A percentile compares a stretch with the other conserved stretches of the same genome.
phyloP scores from a whole-genome alignment of 1,284 basidiomycete species.

The Polyporus tsugae region DNA sequence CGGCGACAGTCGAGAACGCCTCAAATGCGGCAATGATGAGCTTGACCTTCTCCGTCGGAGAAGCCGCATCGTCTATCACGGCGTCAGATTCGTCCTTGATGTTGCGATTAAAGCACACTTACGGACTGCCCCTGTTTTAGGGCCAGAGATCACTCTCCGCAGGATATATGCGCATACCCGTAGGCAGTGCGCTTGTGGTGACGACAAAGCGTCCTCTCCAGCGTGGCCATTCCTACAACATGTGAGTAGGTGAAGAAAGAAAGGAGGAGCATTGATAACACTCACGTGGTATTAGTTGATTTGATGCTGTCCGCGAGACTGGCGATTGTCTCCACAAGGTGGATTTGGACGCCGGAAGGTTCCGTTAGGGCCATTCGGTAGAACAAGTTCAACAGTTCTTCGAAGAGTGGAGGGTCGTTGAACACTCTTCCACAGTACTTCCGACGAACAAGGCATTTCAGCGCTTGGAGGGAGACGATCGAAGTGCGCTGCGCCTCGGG shows the following conservation, averaged over 20 bases:
- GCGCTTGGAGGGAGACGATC: slow-evolving; percentile 78
- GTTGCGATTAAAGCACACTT: slow-evolving; percentile 40
- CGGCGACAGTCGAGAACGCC: slow-evolving; percentile 71
- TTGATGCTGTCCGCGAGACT: slow-evolving; percentile 67
- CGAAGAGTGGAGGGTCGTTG: slow-evolving; percentile 83
- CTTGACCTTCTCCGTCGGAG: slow-evolving; percentile 60
- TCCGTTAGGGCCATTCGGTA: slow-evolving; percentile 94
- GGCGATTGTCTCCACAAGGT: slow-evolving; percentile 80
- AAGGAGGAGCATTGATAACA: background rate
- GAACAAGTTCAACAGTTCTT: slow-evolving; percentile 89
- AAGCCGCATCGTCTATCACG: slow-evolving; percentile 37
- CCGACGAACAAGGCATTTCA: slow-evolving; percentile 81
- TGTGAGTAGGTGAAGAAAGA: slow-evolving; percentile 3
- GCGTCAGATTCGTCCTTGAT: background rate
- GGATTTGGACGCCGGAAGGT: slow-evolving; percentile 73
- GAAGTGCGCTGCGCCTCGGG: slow-evolving; percentile 54
- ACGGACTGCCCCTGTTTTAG: slow-evolving; percentile 65
- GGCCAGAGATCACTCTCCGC: slow-evolving; percentile 70
- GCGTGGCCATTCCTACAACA: slow-evolving; percentile 46
- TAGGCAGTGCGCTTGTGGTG: slow-evolving; percentile 74
- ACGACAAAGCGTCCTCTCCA: slow-evolving; percentile 49
- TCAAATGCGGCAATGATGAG: slow-evolving; percentile 77
- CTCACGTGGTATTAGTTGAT: slow-evolving; percentile 21
- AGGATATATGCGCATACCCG: slow-evolving; percentile 85
- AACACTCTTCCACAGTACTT: slow-evolving; percentile 86